Base-by-base conservation (phyloP, 768 basidiomycete species). In the Pleurotus citrinopileatus region DNA sequence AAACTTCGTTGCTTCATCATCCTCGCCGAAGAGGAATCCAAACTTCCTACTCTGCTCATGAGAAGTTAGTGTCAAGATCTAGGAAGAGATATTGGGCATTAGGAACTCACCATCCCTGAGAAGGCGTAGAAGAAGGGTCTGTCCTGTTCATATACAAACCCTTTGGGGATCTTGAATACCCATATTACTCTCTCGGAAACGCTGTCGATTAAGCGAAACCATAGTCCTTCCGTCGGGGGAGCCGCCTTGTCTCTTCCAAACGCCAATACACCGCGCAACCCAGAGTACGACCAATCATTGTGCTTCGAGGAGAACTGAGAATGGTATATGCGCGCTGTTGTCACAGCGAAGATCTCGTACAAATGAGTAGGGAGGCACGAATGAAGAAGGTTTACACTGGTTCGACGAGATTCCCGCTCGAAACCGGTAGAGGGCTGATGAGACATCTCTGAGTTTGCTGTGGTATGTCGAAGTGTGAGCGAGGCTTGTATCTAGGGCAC, bases 121-220 rank as follows among this genome's bases (percentile, higher is more conserved):
- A 96, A 95, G 34, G 85, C 79, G 68, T 98, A 93, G 71, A 97
- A 97, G 73, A 96, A 96, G 2, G 92, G 89, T 54, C 88, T 82
- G 67, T 97, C 93, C 60, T 87, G 78, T 60, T 81, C 79, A 67
- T 95, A 98, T 51, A 84, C 78, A 61, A 87, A 79, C 43, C 72
- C 70, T 42, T 72, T 70, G 0, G 82, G 81, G 52, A 88, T 73
- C 56, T 79, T 79, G 70, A 88, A 86, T 66, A 79, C 76, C 87
- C 87, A 89, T 8, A 85, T 74, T 34, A 83, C 77, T 63, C 80
- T 82, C 27, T 77, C 80, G 2, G 79, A 74, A 48, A 74, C 75
- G 53, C 77, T 67, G 55, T 86, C 84, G 36, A 83, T 69, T 43
- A 88, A 78, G 43, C 83, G 76, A 66, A 88, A 87, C 85, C 86